Evolutionary conservation across 2,329 filamentous ascomycete species (phyloP), one percentile per base, ranked within the genome.

Genomic region (Cucurbitaria berberidis): DNA sequence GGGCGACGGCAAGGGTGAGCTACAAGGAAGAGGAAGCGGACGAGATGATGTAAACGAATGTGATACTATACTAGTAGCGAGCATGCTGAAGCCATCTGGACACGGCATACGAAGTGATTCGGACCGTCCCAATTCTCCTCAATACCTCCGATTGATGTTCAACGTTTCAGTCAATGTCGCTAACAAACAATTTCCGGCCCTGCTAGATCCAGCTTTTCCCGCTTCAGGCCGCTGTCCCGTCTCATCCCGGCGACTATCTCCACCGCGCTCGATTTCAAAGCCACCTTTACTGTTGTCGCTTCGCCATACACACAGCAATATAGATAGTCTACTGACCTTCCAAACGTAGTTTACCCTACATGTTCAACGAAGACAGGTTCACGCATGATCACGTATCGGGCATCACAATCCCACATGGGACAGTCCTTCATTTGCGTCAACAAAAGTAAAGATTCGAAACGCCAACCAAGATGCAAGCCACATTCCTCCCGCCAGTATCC

Each of bases 1-100:
- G 70, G 51, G 62, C 60, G 30, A 50, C 62, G 48, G 51, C 58
- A 35, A 61, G 57, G 45, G 64, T 74, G 3, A 73, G 66, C 50
- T 75, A 75, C 61, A 72, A 71, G 46, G 71, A 74, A 44, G 72
- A 73, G 45, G 69, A 72, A 9, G 62, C 49, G 30, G 69, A 69
- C 21, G 66, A 67, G 45, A 67, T 69, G 63, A 65, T 59, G 54
- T 68, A 62, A 54, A 24, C 27, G 35, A 34, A 6, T 39, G 42
- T 48, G 47, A 34, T 39, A 55, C 43, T 41, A 46, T 45, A 30
- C 22, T 26, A 27, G 24, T 36, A 41, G 18, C 18, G 24, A 45
- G 18, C 5, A 42, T 34, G 29, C 41, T 18, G 24, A 19, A 43
- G 32, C 19, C 9, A 5, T 42, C 24, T 29, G 24, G 22, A 24